These are phyloP conservation scores for Trichoderma reesei DNA, from an alignment of 495 filamentous ascomycete genomes.

Conservation along the genomic window DNA sequence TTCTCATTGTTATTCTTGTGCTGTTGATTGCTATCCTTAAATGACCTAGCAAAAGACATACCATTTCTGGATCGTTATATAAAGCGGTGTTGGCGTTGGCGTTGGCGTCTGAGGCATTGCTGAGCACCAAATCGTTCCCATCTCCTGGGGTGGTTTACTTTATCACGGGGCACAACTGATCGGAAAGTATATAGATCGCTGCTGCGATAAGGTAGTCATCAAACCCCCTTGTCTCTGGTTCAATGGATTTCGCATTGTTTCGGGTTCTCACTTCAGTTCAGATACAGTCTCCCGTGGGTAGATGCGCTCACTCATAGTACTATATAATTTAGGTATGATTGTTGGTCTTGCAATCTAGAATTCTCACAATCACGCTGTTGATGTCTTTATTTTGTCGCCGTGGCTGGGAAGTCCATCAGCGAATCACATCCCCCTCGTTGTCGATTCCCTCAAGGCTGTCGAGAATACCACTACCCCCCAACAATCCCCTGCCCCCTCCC, in stretches of 20 bases:
- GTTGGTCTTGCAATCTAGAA: slow-evolving; percentile 6
- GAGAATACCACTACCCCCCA: slow-evolving; percentile 82
- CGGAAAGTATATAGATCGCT: too few species aligned
- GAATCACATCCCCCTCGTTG: slow-evolving; percentile 55
- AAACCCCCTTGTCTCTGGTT: too few species aligned
- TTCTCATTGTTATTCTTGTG: slow-evolving; percentile 67
- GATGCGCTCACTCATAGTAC: neutral
- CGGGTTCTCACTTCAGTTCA: too few species aligned
- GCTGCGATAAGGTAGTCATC: too few species aligned
- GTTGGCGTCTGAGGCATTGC: neutral
- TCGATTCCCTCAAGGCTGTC: slow-evolving; percentile 80
- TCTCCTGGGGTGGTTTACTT: neutral
- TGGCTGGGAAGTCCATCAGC: slow-evolving; percentile 21
- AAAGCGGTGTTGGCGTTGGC: neutral
- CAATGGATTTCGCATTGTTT: too few species aligned
- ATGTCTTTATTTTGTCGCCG: neutral
- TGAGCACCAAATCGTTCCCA: neutral
- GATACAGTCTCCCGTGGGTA: neutral
- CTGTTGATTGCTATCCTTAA: slow-evolving; percentile 72
- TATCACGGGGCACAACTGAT: neutral
- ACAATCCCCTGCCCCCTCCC: slow-evolving; percentile 49
- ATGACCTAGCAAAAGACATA: slow-evolving; percentile 24
- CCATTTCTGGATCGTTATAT: neutral
- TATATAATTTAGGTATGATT: slow-evolving; percentile 5
- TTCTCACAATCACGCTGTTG: slow-evolving; percentile 3